A percentile compares a stretch with the other conserved stretches of the same genome.
Conservation (phyloP, 2,329 filamentous ascomycete genomes). For the Rutstroemia sp. region DNA sequence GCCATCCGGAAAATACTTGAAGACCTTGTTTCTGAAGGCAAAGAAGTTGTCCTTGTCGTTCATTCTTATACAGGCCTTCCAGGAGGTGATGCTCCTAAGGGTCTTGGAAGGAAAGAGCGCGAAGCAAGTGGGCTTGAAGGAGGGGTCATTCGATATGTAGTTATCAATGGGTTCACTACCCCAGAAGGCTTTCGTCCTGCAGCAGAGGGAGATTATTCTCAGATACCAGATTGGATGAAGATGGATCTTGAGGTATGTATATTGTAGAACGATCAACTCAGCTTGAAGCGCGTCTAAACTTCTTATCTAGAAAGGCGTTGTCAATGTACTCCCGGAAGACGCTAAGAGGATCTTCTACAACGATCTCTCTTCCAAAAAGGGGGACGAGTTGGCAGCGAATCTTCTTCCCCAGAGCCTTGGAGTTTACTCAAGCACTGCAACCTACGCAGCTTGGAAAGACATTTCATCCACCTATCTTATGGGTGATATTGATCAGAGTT, state of each 20-base stretch:
- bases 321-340: slow-evolving; percentile 27
- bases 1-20: not conserved
- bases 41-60: slow-evolving; percentile 1
- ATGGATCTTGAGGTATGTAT: slow-evolving; percentile 25
- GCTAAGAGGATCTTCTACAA: slow-evolving; percentile 36
- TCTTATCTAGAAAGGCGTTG: slow-evolving; percentile 30
- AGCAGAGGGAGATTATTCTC: slow-evolving; percentile 23
- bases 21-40: not conserved
- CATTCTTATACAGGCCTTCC: not conserved
- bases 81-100: slow-evolving; percentile 1
- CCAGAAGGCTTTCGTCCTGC: slow-evolving; percentile 9
- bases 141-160: slow-evolving; percentile 33
- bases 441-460: slow-evolving; percentile 16
- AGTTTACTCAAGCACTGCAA: slow-evolving; percentile 15
- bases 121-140: slow-evolving; percentile 30
- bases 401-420: slow-evolving; percentile 33
- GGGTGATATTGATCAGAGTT: slow-evolving; percentile 3
- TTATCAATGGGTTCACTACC: slow-evolving; percentile 32
- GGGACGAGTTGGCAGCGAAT: slow-evolving; percentile 31
- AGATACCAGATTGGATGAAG: slow-evolving; percentile 31
- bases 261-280: not conserved
- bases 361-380: slow-evolving; percentile 32
- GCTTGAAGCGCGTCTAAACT: slow-evolving; percentile 7
- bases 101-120: not conserved
- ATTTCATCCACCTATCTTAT: slow-evolving; percentile 10